Base-by-base conservation (phyloP, 2,329 filamentous ascomycete genomes). In the Helotiales sp. region DNA sequence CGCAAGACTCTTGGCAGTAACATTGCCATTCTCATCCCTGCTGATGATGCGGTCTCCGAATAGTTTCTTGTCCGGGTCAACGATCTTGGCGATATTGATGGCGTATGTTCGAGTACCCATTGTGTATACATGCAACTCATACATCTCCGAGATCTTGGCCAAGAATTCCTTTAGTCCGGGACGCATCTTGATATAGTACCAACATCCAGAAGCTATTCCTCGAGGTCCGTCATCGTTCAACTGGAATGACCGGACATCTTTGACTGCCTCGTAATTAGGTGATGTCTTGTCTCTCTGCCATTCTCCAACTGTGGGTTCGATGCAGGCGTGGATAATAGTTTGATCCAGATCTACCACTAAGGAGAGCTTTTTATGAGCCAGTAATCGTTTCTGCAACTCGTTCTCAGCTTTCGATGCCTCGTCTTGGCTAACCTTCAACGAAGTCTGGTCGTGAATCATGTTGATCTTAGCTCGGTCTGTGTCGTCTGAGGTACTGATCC, bases 21-120 rank as follows among this genome's bases (percentile, higher is more conserved):
- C 89, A 78, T 91, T 97, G 63, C 95, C 95, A 77, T 96, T 99
- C 80, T 99, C 96, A 78, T 98, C 95, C 75, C 96, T 91, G 79
- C 95, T 98, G 75, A 99, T 91, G 74, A 99, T 94, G 64, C 96
- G 89, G 79, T 97, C 94, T 45, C 92, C 95, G 78, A 99, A 99
- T 10, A 97, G 88, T 77, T 91, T 94, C 71, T 90, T 88, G 37
- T 95, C 89, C 0, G 95, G 95, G 75, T 99, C 96, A 69, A 99
- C 92, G 70, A 99, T 95, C 73, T 91, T 91, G 43, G 93, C 93
- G 73, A 99, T 96, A 69, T 93, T 91, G 73, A 94, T 86, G 10
- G 96, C 96, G 77, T 99, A 99, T n/a, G 95, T 93, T 70, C 96
- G 88, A 24, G 96, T 99, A 65, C 95, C 96, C 96, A 99, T 99